A percentile compares a stretch with the other conserved stretches of the same genome.
Conservation (phyloP, 2,329 filamentous ascomycete species). For the Ophiosphaerella korrae region DNA sequence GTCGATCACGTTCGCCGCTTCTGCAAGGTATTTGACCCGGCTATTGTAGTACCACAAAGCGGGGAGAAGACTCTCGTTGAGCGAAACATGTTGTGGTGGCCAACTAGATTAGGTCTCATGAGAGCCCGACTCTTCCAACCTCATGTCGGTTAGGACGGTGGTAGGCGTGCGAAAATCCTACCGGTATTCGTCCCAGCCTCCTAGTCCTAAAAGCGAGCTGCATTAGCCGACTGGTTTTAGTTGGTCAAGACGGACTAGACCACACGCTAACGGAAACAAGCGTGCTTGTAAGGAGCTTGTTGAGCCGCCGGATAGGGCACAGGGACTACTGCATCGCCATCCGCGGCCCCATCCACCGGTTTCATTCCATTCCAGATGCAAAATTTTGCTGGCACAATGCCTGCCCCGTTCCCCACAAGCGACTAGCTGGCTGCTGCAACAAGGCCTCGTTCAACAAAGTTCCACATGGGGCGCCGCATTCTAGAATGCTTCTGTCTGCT, state of each 20-base stretch:
- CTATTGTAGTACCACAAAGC: too few relatives aligned
- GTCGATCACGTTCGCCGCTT: too few relatives aligned
- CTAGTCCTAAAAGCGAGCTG: neutral
- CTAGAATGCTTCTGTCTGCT: conserved; percentile 15
- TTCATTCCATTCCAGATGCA: conserved; percentile 29
- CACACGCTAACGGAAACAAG: conserved; percentile 19
- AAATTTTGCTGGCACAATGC: conserved; percentile 20
- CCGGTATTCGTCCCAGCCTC: conserved; percentile 8
- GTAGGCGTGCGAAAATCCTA: neutral
- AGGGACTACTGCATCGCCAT: conserved; percentile 33
- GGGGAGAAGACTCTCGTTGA: too few relatives aligned
- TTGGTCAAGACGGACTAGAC: conserved; percentile 23
- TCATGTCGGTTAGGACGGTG: too few relatives aligned
- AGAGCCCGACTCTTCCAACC: too few relatives aligned
- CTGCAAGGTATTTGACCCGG: too few relatives aligned
- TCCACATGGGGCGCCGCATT: conserved; percentile 10
- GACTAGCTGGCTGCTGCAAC: conserved; percentile 8
- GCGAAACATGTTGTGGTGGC: too few relatives aligned
- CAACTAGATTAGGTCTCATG: too few relatives aligned
- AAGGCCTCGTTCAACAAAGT: neutral
- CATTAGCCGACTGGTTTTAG: conserved; percentile 7
- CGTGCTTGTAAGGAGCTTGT: conserved; percentile 27
- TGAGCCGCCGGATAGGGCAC: conserved; percentile 28
- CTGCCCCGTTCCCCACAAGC: conserved; percentile 13
- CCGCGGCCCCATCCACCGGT: conserved; percentile 15